phyloP scores from a whole-genome alignment of 2,329 filamentous ascomycete species.

The Penicillium sp. region DNA sequence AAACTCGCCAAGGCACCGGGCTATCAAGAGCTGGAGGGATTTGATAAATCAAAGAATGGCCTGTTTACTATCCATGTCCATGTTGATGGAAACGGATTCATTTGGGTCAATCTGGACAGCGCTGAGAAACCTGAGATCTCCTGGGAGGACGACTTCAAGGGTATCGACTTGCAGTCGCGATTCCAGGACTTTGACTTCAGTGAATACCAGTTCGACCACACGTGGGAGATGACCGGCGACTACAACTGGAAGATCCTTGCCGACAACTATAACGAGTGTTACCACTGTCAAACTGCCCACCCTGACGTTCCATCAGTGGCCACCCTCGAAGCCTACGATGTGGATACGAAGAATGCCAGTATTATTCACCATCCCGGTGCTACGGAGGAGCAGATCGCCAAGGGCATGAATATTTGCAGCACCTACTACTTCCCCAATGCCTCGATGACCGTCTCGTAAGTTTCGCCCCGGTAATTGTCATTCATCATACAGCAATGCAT shows the following conservation, averaged over 20 bases:
- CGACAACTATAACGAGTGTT: conserved; percentile 50
- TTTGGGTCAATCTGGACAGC: conserved; percentile 24
- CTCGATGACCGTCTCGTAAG: conserved; percentile 34
- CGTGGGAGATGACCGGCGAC: conserved; percentile 16
- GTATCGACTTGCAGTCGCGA: conserved; percentile 13
- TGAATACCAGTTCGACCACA: conserved; percentile 20
- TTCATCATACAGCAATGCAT: background rate
- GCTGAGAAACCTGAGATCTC: conserved; percentile 14
- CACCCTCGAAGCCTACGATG: conserved; percentile 46
- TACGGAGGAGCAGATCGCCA: conserved; percentile 49
- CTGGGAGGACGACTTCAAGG: conserved; percentile 20
- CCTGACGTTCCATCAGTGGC: conserved; percentile 39
- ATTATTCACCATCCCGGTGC: conserved; percentile 50
- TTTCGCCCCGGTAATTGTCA: background rate
- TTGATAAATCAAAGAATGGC: conserved; percentile 25
- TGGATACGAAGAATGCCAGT: conserved; percentile 48
- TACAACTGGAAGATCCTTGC: conserved; percentile 27
- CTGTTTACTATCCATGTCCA: conserved; percentile 22
- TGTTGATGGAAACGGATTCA: conserved; percentile 21
- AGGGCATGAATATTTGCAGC: conserved; percentile 41
- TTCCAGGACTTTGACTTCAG: conserved; percentile 16
- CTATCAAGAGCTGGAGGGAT: conserved; percentile 22
- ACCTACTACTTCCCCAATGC: conserved; percentile 39
- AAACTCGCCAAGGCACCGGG: conserved; percentile 25
- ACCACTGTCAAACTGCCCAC: conserved; percentile 43